These are phyloP conservation scores for Colletotrichum eremochloae DNA, from an alignment of 2,329 filamentous ascomycete species.

Conservation along the genomic window DNA sequence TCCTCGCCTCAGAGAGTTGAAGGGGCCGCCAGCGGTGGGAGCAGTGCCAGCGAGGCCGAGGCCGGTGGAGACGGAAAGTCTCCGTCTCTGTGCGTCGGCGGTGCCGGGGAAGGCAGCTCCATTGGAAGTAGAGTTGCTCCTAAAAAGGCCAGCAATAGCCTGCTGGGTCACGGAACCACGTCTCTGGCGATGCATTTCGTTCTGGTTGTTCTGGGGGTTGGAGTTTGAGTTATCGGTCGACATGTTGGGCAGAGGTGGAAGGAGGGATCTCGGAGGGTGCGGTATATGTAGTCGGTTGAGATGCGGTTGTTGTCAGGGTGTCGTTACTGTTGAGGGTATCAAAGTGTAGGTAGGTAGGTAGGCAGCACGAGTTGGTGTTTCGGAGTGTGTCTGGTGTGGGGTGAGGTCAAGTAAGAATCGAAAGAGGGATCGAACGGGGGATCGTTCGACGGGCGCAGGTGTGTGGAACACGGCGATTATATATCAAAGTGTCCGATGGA, in stretches of 20 bases:
- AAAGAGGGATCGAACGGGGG: conserved; percentile 40
- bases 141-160: conserved; percentile 71
- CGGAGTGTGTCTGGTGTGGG: conserved; percentile 31
- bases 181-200: conserved; percentile 54
- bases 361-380: conserved; percentile 23
- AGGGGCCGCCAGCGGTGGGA: conserved; percentile 67
- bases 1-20: conserved; percentile 68
- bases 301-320: conserved; percentile 2
- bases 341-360: conserved; percentile 11
- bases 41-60: conserved; percentile 80
- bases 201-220: conserved; percentile 37
- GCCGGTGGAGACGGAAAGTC: conserved; percentile 81
- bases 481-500: conserved; percentile 40
- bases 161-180: conserved; percentile 70
- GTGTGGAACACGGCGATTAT: conserved; percentile 38
- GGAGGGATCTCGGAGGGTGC: neutral
- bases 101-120: conserved; percentile 60
- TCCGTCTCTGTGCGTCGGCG: conserved; percentile 71
- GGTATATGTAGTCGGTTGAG: conserved; percentile 27
- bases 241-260: conserved; percentile 32
- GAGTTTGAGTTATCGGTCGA: conserved; percentile 37
- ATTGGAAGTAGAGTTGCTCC: conserved; percentile 65
- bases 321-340: neutral
- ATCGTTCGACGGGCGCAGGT: conserved; percentile 36
- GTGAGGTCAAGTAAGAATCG: conserved; percentile 40